Evolutionary conservation across 768 basidiomycete species (phyloP).

Genomic region (Galerina sulciceps): DNA sequence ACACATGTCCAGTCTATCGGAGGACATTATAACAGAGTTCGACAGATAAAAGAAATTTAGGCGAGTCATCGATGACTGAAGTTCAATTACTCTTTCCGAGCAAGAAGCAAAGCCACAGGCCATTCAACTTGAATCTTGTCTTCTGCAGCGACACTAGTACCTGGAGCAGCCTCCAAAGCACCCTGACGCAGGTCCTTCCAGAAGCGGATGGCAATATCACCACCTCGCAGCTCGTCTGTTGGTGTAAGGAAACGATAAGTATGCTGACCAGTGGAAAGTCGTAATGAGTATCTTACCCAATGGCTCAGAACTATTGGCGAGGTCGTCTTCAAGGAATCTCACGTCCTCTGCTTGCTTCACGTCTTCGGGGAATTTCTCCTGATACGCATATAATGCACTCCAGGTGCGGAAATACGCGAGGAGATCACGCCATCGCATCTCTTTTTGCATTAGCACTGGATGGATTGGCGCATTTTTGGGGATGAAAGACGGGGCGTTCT

Average conservation of each 20-base stretch:
- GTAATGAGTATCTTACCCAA: constrained; percentile 2
- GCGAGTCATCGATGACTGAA: too few relatives aligned
- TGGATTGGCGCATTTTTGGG: constrained; percentile 27
- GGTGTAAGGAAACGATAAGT: background rate
- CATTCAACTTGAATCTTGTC: constrained; percentile 51
- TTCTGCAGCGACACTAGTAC: constrained; percentile 36
- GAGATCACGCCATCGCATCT: constrained; percentile 68
- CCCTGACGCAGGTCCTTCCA: constrained; percentile 56
- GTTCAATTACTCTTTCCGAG: constrained; percentile 20
- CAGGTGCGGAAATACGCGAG: constrained; percentile 73
- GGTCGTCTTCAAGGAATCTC: constrained; percentile 39
- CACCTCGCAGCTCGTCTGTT: constrained; percentile 40
- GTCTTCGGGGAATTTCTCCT: constrained; percentile 66
- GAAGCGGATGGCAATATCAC: constrained; percentile 69
- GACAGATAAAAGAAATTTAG: too few relatives aligned
- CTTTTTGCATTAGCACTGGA: constrained; percentile 60
- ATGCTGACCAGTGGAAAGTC: background rate
- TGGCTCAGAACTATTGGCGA: constrained; percentile 12
- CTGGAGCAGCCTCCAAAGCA: constrained; percentile 27
- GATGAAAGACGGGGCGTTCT: constrained; percentile 42
- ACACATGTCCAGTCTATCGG: too few relatives aligned
- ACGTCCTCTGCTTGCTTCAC: constrained; percentile 31
- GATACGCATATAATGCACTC: constrained; percentile 71
- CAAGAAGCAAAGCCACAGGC: constrained; percentile 51
- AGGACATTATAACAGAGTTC: too few relatives aligned